A percentile compares a stretch with the other conserved stretches of the same genome.
Conservation (phyloP, 805 yeast species). For the Kazachstania martiniae region DNA sequence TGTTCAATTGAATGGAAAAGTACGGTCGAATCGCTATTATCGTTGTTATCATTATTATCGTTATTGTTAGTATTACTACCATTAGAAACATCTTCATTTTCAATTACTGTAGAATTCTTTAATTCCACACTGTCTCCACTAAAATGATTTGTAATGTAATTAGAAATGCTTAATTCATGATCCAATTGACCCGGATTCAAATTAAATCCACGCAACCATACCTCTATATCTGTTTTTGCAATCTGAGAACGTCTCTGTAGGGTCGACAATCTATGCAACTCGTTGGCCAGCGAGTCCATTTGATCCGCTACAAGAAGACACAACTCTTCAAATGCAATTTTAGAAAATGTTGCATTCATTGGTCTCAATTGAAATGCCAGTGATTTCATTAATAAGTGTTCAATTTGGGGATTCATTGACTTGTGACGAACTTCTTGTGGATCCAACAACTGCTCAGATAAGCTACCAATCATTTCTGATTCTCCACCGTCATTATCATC, state of each 20-base stretch:
- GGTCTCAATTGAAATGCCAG: slow-evolving; percentile 30
- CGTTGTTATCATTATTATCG: not conserved
- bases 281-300: slow-evolving; percentile 30
- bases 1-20: slow-evolving; percentile 9
- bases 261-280: slow-evolving; percentile 41
- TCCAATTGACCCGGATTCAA: slow-evolving; percentile 33
- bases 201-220: slow-evolving; percentile 35
- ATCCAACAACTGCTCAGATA: slow-evolving; percentile 7
- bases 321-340: slow-evolving; percentile 32
- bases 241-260: slow-evolving; percentile 51
- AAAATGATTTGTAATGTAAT: slow-evolving; percentile 12
- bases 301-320: slow-evolving; percentile 28
- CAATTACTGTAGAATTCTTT: too few species aligned
- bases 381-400: slow-evolving; percentile 21
- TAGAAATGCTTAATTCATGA: slow-evolving; percentile 26
- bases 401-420: slow-evolving; percentile 13
- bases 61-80: too few species aligned
- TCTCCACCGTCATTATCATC: too few species aligned
- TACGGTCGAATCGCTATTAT: slow-evolving; percentile 1
- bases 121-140: too few species aligned
- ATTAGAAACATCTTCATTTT: too few species aligned
- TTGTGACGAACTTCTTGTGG: slow-evolving; percentile 14
- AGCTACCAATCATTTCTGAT: not conserved
- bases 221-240: slow-evolving; percentile 38
- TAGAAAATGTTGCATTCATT: slow-evolving; percentile 20